A percentile compares a stretch with the other conserved stretches of the same genome.
phyloP scores from a whole-genome alignment of 345 rosid genomes.

The Garcia nutans region DNA sequence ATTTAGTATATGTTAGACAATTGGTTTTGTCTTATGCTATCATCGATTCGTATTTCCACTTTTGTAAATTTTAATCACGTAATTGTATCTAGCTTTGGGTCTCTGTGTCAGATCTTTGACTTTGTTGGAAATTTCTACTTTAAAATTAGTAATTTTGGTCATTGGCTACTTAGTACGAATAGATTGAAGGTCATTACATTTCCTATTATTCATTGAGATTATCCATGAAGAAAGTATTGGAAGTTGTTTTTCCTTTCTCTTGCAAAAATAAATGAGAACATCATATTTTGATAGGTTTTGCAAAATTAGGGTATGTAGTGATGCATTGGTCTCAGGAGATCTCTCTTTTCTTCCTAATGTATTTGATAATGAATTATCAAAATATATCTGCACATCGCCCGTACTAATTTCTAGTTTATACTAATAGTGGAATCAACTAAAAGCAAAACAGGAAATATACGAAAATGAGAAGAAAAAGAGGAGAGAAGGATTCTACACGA shows the following conservation, averaged over 20 bases:
- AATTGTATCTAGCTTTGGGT: not conserved
- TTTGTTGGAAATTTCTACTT: not conserved
- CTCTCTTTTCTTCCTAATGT: not conserved
- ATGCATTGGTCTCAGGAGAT: not conserved
- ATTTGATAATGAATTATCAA: not conserved
- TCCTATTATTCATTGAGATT: not conserved
- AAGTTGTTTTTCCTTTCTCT: too few relatives aligned
- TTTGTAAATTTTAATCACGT: not conserved
- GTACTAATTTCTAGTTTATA: too few relatives aligned
- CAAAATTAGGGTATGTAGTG: not conserved
- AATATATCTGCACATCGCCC: too few relatives aligned
- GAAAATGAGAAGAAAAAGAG: too few relatives aligned
- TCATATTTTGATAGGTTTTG: not conserved
- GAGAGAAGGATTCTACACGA: too few relatives aligned
- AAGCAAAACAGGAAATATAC: too few relatives aligned
- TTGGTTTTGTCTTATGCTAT: not conserved
- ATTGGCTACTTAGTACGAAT: not conserved
- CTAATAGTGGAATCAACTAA: too few relatives aligned
- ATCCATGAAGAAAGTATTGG: not conserved
- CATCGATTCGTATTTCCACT: not conserved
- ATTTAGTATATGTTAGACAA: conserved; percentile 62
- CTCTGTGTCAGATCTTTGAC: not conserved
- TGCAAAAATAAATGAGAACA: not conserved
- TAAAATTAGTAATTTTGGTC: not conserved
- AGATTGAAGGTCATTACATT: not conserved